Evolutionary conservation across 768 basidiomycete genomes (phyloP).

Genomic region (Tephrocybe sp.): DNA sequence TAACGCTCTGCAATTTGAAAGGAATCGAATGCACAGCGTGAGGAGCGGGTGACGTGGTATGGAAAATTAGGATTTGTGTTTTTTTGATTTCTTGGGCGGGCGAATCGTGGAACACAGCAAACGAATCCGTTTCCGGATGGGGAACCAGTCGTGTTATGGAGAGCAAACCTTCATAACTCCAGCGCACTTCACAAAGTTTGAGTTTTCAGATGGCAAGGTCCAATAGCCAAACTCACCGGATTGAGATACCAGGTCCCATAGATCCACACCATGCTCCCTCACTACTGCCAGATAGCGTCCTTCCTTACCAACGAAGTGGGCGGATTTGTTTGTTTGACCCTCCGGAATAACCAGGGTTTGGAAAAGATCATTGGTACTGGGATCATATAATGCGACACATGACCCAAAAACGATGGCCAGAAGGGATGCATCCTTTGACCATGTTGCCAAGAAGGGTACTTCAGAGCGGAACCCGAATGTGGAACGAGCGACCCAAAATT

Average conservation of each 20-base stretch:
- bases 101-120: constrained; percentile 54
- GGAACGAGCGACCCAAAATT: constrained; percentile 81
- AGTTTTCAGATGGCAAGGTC: not conserved
- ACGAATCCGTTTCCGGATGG: constrained; percentile 57
- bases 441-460: constrained; percentile 63
- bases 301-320: constrained; percentile 66
- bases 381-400: constrained; percentile 75
- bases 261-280: constrained; percentile 47
- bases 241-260: constrained; percentile 74
- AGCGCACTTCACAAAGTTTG: constrained; percentile 46
- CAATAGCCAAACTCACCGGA: constrained; percentile 49
- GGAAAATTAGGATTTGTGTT: constrained; percentile 51
- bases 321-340: constrained; percentile 41
- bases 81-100: constrained; percentile 25
- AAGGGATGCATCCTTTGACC: constrained; percentile 87
- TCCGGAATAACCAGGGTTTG: constrained; percentile 62
- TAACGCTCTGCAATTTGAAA: constrained; percentile 57
- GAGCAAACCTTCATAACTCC: constrained; percentile 45
- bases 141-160: constrained; percentile 48
- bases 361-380: constrained; percentile 56
- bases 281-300: constrained; percentile 71
- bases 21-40: constrained; percentile 49
- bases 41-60: constrained; percentile 43
- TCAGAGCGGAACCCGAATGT: constrained; percentile 69
- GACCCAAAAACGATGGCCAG: constrained; percentile 71